phyloP scores from a whole-genome alignment of 441 rosid species.

The Isatis lusitanica region DNA sequence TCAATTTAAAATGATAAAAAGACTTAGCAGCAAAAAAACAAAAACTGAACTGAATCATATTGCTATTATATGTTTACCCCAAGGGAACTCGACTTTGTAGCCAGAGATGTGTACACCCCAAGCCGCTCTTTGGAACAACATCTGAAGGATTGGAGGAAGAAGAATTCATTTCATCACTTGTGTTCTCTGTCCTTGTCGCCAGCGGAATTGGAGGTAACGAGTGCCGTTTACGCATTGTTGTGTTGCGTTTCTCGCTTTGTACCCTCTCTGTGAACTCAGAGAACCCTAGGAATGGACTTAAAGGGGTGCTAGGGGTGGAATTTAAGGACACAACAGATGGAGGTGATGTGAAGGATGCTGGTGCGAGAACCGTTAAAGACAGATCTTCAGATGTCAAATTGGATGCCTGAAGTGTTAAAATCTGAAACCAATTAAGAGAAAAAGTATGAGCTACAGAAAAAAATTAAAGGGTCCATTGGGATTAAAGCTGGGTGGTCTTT shows the following conservation, averaged over 20 bases:
- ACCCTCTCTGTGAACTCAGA: constrained; percentile 56
- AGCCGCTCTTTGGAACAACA: constrained; percentile 66
- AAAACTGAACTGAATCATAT: constrained; percentile 18
- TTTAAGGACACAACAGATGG: constrained; percentile 86
- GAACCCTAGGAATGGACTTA: constrained; percentile 63
- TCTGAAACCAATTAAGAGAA: constrained; percentile 55
- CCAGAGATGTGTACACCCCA: constrained; percentile 91
- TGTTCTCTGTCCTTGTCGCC: constrained; percentile 48
- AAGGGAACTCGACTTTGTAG: constrained; percentile 98
- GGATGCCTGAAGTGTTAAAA: constrained; percentile 92
- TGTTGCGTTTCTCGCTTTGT: constrained; percentile 43
- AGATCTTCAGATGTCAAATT: constrained; percentile 92
- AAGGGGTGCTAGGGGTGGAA: constrained; percentile 72
- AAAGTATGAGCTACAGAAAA: not conserved
- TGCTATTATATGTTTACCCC: constrained; percentile 56
- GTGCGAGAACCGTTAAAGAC: constrained; percentile 90
- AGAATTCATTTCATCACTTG: constrained; percentile 38
- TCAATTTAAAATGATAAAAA: constrained; percentile 3
- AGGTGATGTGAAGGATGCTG: constrained; percentile 86
- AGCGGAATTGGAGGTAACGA: constrained; percentile 35
- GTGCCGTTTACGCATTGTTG: constrained; percentile 29
- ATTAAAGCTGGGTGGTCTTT: not conserved
- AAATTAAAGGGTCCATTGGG: not conserved
- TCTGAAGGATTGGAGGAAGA: constrained; percentile 60
- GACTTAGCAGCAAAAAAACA: constrained; percentile 18